These are phyloP conservation scores for Leucocoprinus leucothites DNA, from an alignment of 768 basidiomycete species.

Conservation along the genomic window DNA sequence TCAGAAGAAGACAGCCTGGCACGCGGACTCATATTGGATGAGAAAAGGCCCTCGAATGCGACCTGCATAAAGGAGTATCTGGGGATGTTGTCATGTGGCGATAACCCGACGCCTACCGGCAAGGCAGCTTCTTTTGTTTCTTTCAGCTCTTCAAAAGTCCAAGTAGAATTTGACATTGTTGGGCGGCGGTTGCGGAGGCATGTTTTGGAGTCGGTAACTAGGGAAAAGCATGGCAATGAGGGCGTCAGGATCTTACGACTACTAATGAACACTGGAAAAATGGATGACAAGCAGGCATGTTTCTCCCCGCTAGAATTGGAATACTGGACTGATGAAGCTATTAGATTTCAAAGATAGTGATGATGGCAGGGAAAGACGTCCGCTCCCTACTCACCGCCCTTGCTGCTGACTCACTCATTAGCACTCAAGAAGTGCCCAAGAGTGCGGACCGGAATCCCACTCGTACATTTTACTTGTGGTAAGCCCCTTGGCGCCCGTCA, in stretches of 20 bases:
- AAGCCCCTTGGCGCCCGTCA: conserved; percentile 13
- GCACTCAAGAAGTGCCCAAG: conserved; percentile 90
- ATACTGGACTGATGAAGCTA: not conserved
- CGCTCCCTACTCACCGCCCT: conserved; percentile 78
- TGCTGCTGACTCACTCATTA: conserved; percentile 78
- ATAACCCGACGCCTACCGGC: conserved; percentile 77
- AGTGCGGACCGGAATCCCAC: conserved; percentile 87
- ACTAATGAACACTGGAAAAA: conserved; percentile 79
- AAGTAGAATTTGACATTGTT: conserved; percentile 78
- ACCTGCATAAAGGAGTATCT: conserved; percentile 76
- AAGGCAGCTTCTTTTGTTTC: conserved; percentile 71
- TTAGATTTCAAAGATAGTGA: conserved; percentile 88
- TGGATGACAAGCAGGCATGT: conserved; percentile 90
- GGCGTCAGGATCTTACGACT: conserved; percentile 82
- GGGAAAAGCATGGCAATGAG: conserved; percentile 80
- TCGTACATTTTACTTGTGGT: conserved; percentile 93
- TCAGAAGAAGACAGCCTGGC: conserved; percentile 60
- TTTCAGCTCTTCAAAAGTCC: conserved; percentile 65
- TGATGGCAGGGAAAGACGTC: conserved; percentile 89
- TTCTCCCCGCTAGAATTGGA: not conserved
- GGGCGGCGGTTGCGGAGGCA: conserved; percentile 62
- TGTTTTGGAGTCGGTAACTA: conserved; percentile 73
- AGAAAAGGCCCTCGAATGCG: conserved; percentile 54
- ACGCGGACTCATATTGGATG: conserved; percentile 55
- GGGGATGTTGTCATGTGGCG: conserved; percentile 74